phyloP scores from a whole-genome alignment of 2,329 filamentous ascomycete genomes.

The Pseudocercospora vitis region DNA sequence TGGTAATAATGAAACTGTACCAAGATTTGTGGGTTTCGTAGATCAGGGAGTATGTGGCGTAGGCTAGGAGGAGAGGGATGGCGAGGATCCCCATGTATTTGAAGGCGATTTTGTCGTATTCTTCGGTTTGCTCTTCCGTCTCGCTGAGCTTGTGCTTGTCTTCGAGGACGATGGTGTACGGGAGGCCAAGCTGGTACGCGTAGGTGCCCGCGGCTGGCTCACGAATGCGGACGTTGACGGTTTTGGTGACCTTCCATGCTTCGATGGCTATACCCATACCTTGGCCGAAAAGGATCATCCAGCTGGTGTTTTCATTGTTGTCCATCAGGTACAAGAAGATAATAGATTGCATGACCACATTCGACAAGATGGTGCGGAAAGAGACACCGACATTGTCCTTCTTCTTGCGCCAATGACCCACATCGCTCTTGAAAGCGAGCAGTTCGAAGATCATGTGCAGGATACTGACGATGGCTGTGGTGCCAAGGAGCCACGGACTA shows the following conservation, averaged over 20 bases:
- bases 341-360: conserved; percentile 94
- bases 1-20: conserved; percentile 87
- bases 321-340: conserved; percentile 97
- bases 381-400: conserved; percentile 98
- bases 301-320: conserved; percentile 95
- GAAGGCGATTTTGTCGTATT: conserved; percentile 97
- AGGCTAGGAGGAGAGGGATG: conserved; percentile 84
- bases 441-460: conserved; percentile 94
- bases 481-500: conserved; percentile 83
- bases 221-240: conserved; percentile 83
- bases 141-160: conserved; percentile 96
- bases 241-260: conserved; percentile 95
- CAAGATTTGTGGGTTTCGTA: conserved; percentile 97
- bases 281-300: conserved; percentile 97
- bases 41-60: conserved; percentile 84
- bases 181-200: conserved; percentile 51
- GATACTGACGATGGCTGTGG: conserved; percentile 81
- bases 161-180: conserved; percentile 81
- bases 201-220: conserved; percentile 65
- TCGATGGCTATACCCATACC: conserved; percentile 77
- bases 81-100: conserved; percentile 92
- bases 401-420: conserved; percentile 98
- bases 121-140: conserved; percentile 95
- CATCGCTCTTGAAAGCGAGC: conserved; percentile 95
- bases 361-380: conserved; percentile 91